Evolutionary conservation across 2,329 filamentous ascomycete genomes (phyloP), one percentile per base, ranked within the genome.

Genomic region (Xylariales sp.): DNA sequence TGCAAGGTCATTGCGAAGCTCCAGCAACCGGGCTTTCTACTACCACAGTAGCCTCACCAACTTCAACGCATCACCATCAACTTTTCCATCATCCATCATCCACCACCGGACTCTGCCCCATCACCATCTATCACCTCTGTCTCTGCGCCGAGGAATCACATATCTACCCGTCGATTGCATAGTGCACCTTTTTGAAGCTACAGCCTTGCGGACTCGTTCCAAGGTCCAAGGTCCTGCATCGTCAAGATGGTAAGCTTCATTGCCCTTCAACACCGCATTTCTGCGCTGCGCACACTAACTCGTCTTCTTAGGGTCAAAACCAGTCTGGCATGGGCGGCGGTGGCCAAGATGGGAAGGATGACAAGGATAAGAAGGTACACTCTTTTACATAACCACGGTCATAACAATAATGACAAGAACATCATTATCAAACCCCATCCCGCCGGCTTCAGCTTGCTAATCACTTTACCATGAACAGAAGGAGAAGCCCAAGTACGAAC

Each of bases 401-500:
- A n/a, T n/a, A n/a, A n/a, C n/a, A n/a, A n/a, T n/a, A n/a, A n/a
- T n/a, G n/a, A n/a, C n/a, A n/a, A n/a, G n/a, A n/a, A n/a, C n/a
- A n/a, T n/a, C n/a, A n/a, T n/a, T n/a, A n/a, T n/a, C n/a, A n/a
- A n/a, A n/a, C n/a, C n/a, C n/a, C n/a, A n/a, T n/a, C 34, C 28
- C 40, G 18, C n/a, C 16, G 36, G 21, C 38, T 32, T 11, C 7
- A 14, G 27, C 24, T 44, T 19, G 38, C 32, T 37, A 22, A 28
- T 22, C n/a, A 16, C 11, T 20, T 12, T n/a, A 27, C 40, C 3
- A 45, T 19, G 27, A 46, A 55, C 59, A 95, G 91, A 97, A 98
- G 79, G 91, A 98, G 50, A 98, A 98, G 84, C 93, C 93, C 63
- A 97, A 95, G 86, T 98, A 98, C 76, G 93, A 98, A 69, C 93